A percentile compares a stretch with the other conserved stretches of the same genome.
phyloP scores from a whole-genome alignment of 2,329 filamentous ascomycete species.

The Stachybotrys elegans region DNA sequence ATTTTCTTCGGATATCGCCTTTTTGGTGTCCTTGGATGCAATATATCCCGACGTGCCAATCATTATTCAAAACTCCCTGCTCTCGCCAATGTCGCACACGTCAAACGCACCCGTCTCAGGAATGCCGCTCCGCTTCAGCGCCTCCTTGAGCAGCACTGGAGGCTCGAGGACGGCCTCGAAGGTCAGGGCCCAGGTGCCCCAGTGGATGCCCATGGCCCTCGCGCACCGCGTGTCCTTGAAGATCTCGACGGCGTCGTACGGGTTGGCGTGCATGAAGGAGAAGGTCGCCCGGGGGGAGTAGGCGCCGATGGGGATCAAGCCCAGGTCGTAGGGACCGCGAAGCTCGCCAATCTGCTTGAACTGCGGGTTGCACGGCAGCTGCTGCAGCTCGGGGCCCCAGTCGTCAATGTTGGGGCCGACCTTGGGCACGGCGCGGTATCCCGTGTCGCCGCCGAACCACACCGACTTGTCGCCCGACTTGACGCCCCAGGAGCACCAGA shows the following conservation, averaged over 20 bases:
- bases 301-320: constrained; percentile 88
- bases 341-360: constrained; percentile 78
- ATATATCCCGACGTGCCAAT: no score
- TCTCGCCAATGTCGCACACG: constrained; percentile 80
- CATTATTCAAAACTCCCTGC: constrained; percentile 63
- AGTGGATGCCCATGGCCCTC: constrained; percentile 81
- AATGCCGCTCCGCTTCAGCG: constrained; percentile 62
- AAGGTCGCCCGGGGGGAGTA: constrained; percentile 71
- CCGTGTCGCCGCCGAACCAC: constrained; percentile 87
- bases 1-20: no score
- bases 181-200: constrained; percentile 86
- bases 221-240: constrained; percentile 78
- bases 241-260: constrained; percentile 83
- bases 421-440: constrained; percentile 73
- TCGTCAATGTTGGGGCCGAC: constrained; percentile 61
- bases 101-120: constrained; percentile 73
- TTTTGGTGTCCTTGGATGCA: no score
- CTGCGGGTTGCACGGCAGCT: constrained; percentile 71
- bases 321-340: constrained; percentile 83
- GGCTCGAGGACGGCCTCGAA: constrained; percentile 83
- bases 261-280: constrained; percentile 79
- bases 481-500: constrained; percentile 88
- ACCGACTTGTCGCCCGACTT: constrained; percentile 69
- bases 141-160: constrained; percentile 65
- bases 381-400: constrained; percentile 60